Conservation (phyloP, 306 rosid species). For the Quercus wislizeni region DNA sequence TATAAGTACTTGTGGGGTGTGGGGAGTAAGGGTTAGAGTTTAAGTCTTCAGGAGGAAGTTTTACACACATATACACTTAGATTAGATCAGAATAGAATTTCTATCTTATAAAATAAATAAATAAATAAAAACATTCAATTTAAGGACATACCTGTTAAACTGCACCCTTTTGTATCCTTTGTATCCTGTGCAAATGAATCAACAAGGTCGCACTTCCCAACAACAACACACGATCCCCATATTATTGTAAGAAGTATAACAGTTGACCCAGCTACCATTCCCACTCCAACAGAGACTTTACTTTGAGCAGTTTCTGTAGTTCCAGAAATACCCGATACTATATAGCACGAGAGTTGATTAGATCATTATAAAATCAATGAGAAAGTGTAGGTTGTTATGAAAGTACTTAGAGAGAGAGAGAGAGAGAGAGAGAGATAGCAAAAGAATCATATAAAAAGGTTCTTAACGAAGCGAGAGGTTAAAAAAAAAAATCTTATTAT, state of each 20-base stretch:
- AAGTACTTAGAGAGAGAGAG: no score
- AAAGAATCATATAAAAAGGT: no score
- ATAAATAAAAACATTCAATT: background rate
- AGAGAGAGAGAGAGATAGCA: no score
- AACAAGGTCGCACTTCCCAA: slow-evolving; percentile 59
- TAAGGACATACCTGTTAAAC: slow-evolving; percentile 31
- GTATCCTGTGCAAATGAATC: slow-evolving; percentile 28
- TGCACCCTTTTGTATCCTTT: slow-evolving; percentile 40
- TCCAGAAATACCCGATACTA: slow-evolving; percentile 76
- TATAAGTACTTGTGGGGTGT: no score
- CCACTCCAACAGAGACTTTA: slow-evolving; percentile 77
- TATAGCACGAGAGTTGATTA: slow-evolving; percentile 3
- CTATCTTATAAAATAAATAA: no score
- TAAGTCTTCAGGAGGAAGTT: rapidly evolving
- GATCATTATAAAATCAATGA: background rate
- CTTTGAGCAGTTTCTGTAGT: slow-evolving; percentile 51
- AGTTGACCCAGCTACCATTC: slow-evolving; percentile 69
- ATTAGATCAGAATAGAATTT: no score
- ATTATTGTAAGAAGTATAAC: slow-evolving; percentile 62
- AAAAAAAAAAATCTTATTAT: no score
- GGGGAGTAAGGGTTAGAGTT: rapidly evolving
- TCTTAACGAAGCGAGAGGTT: no score
- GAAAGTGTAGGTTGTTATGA: background rate
- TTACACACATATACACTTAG: no score
- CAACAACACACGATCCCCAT: slow-evolving; percentile 67